Evolutionary conservation across 768 basidiomycete species (phyloP).

Genomic region (Tremella fuciformis): DNA sequence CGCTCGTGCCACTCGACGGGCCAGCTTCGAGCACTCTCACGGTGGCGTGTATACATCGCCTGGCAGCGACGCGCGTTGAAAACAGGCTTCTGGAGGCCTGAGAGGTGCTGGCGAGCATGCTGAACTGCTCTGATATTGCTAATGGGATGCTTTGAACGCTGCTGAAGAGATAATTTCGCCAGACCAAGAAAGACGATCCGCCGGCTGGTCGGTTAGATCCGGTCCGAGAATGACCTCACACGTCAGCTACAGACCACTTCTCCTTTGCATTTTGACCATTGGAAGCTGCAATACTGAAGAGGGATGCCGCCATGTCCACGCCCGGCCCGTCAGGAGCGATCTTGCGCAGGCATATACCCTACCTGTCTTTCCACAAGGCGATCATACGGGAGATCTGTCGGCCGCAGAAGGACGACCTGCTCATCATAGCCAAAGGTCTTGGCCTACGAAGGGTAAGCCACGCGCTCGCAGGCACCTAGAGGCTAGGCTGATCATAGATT

Average conservation of each 20-base stretch:
- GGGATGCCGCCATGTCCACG: too few species aligned
- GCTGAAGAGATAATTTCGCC: too few species aligned
- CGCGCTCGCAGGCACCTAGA: neutral
- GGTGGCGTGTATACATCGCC: neutral
- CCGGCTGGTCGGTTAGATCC: too few species aligned
- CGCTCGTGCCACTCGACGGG: neutral
- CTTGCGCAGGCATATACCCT: constrained; percentile 42
- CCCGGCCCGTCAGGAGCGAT: constrained; percentile 7
- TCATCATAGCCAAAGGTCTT: constrained; percentile 80
- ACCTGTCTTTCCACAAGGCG: constrained; percentile 51
- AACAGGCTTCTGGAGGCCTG: neutral
- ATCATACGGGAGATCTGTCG: constrained; percentile 52
- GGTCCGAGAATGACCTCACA: too few species aligned
- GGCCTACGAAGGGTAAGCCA: constrained; percentile 63
- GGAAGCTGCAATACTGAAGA: neutral
- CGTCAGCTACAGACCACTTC: too few species aligned
- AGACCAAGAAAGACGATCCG: too few species aligned
- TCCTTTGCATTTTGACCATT: too few species aligned
- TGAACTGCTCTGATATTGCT: too few species aligned
- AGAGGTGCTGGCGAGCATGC: too few species aligned
- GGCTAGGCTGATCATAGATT: constrained; percentile 53
- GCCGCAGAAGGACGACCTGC: constrained; percentile 54
- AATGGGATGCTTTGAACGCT: too few species aligned
- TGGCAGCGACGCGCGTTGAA: neutral
- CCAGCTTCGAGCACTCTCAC: constrained; percentile 1